Evolutionary conservation across 495 filamentous ascomycete species (phyloP).

Genomic region (Penicillium cosmopolitanum): DNA sequence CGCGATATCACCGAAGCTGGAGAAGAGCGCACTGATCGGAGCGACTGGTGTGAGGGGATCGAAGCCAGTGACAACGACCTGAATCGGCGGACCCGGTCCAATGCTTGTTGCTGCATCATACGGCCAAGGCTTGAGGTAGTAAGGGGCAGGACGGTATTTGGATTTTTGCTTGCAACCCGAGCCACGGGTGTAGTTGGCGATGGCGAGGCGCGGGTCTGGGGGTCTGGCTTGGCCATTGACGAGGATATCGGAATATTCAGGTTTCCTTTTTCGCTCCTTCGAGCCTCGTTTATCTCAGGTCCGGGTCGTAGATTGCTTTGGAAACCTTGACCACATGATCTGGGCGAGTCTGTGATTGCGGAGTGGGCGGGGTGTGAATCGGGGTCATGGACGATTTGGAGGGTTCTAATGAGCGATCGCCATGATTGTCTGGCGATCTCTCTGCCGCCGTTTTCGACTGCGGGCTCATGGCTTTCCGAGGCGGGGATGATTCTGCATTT

Average conservation of each 20-base stretch:
- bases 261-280: slow-evolving; percentile 70
- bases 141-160: slow-evolving; percentile 74
- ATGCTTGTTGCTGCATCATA: slow-evolving; percentile 82
- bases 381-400: slow-evolving; percentile 48
- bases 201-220: slow-evolving; percentile 76
- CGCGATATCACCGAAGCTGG: slow-evolving; percentile 84
- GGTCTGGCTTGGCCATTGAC: slow-evolving; percentile 65
- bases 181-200: slow-evolving; percentile 60
- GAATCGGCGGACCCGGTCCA: slow-evolving; percentile 83
- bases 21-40: slow-evolving; percentile 79
- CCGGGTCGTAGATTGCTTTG: slow-evolving; percentile 76
- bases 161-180: slow-evolving; percentile 69
- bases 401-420: slow-evolving; percentile 19
- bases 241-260: slow-evolving; percentile 73
- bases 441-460: slow-evolving; percentile 41
- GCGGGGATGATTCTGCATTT: slow-evolving; percentile 74
- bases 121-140: slow-evolving; percentile 72
- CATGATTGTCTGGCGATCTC: slow-evolving; percentile 15
- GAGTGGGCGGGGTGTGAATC: slow-evolving; percentile 52
- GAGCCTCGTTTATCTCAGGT: slow-evolving; percentile 62
- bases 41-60: slow-evolving; percentile 82
- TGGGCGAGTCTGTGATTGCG: slow-evolving; percentile 63
- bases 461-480: slow-evolving; percentile 59
- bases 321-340: slow-evolving; percentile 66
- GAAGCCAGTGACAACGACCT: slow-evolving; percentile 91